Percentiles rank a stretch among this genome's conserved stretches.
These are phyloP conservation scores for Xylaria cubensis DNA, from an alignment of 495 filamentous ascomycete species.

Conservation along the genomic window DNA sequence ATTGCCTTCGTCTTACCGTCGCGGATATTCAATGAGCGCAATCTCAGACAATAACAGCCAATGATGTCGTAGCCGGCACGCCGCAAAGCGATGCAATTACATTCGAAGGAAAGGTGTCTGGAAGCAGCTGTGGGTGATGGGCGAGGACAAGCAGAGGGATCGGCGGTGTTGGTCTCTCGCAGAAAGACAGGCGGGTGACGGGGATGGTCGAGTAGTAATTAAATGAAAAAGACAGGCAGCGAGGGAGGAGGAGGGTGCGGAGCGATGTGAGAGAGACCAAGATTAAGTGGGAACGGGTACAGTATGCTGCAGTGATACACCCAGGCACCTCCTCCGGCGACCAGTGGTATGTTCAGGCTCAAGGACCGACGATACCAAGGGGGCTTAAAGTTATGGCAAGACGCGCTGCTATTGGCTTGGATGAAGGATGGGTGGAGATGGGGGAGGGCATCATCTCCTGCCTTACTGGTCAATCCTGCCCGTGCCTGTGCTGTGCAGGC, in stretches of 20 bases:
- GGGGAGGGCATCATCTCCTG: slow-evolving; percentile 21
- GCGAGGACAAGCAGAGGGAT: slow-evolving; percentile 13
- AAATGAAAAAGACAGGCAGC: slow-evolving; percentile 25
- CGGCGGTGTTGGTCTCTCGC: slow-evolving; percentile 27
- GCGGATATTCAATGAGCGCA: slow-evolving; percentile 5
- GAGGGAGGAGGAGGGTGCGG: slow-evolving; percentile 24
- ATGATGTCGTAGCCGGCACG: slow-evolving; percentile 14
- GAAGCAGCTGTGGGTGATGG: slow-evolving; percentile 9
- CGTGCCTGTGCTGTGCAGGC: slow-evolving; percentile 25
- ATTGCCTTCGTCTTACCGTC: not conserved
- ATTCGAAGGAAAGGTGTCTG: slow-evolving; percentile 16
- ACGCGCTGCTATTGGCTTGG: slow-evolving; percentile 23
- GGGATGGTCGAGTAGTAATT: slow-evolving; percentile 27
- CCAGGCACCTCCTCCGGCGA: slow-evolving; percentile 4
- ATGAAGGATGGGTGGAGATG: slow-evolving; percentile 23
- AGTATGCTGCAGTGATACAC: slow-evolving; percentile 2
- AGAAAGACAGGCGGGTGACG: slow-evolving; percentile 27
- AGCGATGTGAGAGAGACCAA: slow-evolving; percentile 31
- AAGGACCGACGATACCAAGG: slow-evolving; percentile 26
- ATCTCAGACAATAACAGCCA: slow-evolving; percentile 17
- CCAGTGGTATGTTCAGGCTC: slow-evolving; percentile 10
- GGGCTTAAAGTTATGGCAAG: slow-evolving; percentile 24
- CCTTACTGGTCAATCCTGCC: slow-evolving; percentile 23
- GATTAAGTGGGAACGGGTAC: slow-evolving; percentile 26
- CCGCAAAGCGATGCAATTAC: slow-evolving; percentile 20